phyloP scores from a whole-genome alignment of 225 moss, liverwort and hornwort species.

The Antitrichia curtipendula region DNA sequence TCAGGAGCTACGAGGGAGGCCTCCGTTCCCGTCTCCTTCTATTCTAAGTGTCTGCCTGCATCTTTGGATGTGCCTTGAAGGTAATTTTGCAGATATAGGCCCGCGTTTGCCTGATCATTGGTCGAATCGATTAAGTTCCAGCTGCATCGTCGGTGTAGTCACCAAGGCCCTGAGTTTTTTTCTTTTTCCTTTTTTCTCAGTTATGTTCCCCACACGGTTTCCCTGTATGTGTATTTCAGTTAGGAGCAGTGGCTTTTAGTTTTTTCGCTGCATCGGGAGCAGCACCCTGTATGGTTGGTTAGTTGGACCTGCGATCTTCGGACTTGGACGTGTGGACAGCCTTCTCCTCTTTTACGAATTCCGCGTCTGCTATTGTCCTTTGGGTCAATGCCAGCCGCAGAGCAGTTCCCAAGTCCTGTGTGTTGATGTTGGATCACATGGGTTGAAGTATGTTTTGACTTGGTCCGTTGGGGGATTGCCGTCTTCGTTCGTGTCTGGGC shows the following conservation, averaged over 20 bases:
- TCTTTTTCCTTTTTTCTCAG: not conserved
- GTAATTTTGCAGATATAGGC: constrained; percentile 20
- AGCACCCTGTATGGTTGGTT: constrained; percentile 1
- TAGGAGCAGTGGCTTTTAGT: not conserved
- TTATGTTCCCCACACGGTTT: not conserved
- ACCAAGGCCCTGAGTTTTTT: not conserved
- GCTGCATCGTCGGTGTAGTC: constrained; percentile 3
- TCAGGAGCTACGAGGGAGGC: not conserved
- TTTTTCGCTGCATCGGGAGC: not conserved
- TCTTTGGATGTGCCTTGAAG: constrained; percentile 8
- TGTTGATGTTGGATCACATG: not conserved
- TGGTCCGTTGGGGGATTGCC: not conserved
- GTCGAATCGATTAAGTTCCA: not conserved
- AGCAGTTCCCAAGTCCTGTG: not conserved
- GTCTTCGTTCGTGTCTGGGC: not conserved
- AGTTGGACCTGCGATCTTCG: not conserved
- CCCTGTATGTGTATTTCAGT: not conserved
- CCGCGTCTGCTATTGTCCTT: not conserved
- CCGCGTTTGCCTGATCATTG: not conserved
- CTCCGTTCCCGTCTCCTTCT: not conserved
- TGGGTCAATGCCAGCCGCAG: not conserved
- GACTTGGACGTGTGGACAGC: not conserved
- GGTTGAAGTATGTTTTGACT: not conserved
- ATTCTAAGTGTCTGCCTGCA: not conserved
- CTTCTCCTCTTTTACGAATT: not conserved